These are phyloP conservation scores for Gastrodia elata DNA, from an alignment of 106 monocot genomes.

Conservation along the genomic window DNA sequence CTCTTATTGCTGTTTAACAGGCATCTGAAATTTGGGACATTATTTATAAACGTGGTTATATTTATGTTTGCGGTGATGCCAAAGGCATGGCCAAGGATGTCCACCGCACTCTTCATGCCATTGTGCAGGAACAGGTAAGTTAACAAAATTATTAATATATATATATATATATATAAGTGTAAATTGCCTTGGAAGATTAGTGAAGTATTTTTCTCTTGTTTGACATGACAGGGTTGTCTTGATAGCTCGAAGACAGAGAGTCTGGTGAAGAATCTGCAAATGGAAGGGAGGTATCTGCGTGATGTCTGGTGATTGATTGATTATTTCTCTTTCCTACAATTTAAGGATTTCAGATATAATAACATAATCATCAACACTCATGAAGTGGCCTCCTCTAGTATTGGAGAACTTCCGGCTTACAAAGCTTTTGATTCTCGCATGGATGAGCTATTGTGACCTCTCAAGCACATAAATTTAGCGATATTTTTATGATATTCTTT, in stretches of 20 bases:
- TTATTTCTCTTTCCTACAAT: neutral
- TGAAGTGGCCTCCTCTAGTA: neutral
- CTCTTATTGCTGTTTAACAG: slow-evolving; percentile 18
- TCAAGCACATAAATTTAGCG: neutral
- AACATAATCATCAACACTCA: neutral
- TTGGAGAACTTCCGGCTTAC: neutral
- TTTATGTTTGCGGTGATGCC: slow-evolving; percentile 91
- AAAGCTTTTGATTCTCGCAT: neutral
- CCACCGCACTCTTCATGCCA: slow-evolving; percentile 69
- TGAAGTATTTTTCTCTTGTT: neutral
- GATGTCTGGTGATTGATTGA: slow-evolving; percentile 76
- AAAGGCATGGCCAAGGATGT: slow-evolving; percentile 97
- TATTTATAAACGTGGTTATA: slow-evolving; percentile 56
- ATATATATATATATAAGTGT: too few relatives aligned
- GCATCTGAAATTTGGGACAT: slow-evolving; percentile 69
- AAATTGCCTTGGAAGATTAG: too few relatives aligned
- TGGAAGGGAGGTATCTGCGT: slow-evolving; percentile 82
- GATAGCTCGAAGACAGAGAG: slow-evolving; percentile 81
- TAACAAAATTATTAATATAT: neutral
- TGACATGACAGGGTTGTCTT: slow-evolving; percentile 54
- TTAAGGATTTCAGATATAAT: neutral
- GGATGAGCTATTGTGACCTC: neutral
- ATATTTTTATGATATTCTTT: slow-evolving; percentile 1
- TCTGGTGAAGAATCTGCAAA: slow-evolving; percentile 84
- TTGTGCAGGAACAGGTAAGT: slow-evolving; percentile 70